These are phyloP conservation scores for Debaryomyces nepalensis DNA, from an alignment of 1,139 yeast genomes.

Conservation along the genomic window DNA sequence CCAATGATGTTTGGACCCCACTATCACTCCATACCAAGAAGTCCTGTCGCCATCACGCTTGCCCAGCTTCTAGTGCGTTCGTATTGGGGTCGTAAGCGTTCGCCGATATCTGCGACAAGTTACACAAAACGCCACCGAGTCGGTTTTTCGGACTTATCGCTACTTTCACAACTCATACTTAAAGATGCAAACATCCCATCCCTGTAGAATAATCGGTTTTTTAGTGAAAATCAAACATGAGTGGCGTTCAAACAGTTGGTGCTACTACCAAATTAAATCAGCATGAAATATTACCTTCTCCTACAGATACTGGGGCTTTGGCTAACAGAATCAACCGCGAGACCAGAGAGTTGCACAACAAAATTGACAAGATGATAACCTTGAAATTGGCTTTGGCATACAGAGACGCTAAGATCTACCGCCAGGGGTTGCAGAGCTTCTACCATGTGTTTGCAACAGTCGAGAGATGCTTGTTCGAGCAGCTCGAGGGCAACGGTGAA, in stretches of 20 bases:
- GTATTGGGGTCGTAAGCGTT: too few species aligned
- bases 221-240: constrained; percentile 17
- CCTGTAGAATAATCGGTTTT: too few species aligned
- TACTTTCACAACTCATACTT: too few species aligned
- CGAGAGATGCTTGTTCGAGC: constrained; percentile 58
- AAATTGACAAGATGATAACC: constrained; percentile 70
- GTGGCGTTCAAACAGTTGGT: constrained; percentile 24
- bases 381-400: constrained; percentile 75
- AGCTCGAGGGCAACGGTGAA: constrained; percentile 48
- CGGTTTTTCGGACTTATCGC: too few species aligned
- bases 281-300: constrained; percentile 69
- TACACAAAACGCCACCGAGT: too few species aligned
- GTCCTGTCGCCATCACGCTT: too few species aligned
- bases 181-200: too few species aligned
- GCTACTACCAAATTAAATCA: constrained; percentile 51
- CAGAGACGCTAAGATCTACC: constrained; percentile 73
- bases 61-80: too few species aligned
- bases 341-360: constrained; percentile 69
- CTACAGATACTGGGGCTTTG: constrained; percentile 77
- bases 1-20: too few species aligned
- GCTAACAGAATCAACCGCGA: constrained; percentile 78
- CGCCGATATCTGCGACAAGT: too few species aligned
- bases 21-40: too few species aligned
- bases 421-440: constrained; percentile 80
- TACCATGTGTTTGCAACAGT: constrained; percentile 76